Conservation (phyloP, 495 filamentous ascomycete genomes). For the Pyrenopolyporus hunteri region DNA sequence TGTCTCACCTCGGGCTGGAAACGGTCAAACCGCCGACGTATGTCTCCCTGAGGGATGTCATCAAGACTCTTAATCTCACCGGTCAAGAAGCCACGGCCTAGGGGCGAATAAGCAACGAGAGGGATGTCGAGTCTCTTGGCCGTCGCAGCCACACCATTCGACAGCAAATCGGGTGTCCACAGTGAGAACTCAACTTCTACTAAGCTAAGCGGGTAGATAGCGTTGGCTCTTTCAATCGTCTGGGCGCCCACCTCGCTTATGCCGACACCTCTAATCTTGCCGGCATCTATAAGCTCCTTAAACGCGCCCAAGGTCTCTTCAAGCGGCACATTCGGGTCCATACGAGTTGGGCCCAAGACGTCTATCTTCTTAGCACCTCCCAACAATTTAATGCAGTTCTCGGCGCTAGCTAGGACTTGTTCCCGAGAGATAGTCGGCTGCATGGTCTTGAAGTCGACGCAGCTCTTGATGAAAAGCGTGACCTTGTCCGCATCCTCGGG, state of each 20-base stretch:
- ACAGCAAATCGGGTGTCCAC: conserved; percentile 65
- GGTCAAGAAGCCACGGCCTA: conserved; percentile 28
- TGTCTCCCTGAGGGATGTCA: conserved; percentile 66
- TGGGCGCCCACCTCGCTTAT: conserved; percentile 69
- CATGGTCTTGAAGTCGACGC: conserved; percentile 19
- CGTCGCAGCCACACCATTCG: conserved; percentile 68
- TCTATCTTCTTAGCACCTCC: conserved; percentile 74
- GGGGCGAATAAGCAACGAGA: conserved; percentile 58
- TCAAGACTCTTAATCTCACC: conserved; percentile 57
- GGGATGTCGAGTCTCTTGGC: conserved; percentile 75
- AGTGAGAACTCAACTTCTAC: conserved; percentile 78
- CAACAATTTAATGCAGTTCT: conserved; percentile 52
- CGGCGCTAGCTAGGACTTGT: conserved; percentile 62
- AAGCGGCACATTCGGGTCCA: conserved; percentile 60
- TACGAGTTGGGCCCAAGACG: conserved; percentile 71
- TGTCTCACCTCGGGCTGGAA: conserved; percentile 62
- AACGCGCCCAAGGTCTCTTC: conserved; percentile 44
- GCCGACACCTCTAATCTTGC: conserved; percentile 71
- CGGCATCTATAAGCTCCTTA: conserved; percentile 60
- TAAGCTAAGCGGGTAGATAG: conserved; percentile 65
- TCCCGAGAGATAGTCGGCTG: not conserved
- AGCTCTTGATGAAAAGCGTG: conserved; percentile 67
- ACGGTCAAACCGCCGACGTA: conserved; percentile 58
- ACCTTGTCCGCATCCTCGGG: conserved; percentile 66
- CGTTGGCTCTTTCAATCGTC: conserved; percentile 68